A percentile compares a stretch with the other conserved stretches of the same genome.
Evolutionary conservation across 2,329 filamentous ascomycete species (phyloP).

Genomic region (Alternaria alternata): DNA sequence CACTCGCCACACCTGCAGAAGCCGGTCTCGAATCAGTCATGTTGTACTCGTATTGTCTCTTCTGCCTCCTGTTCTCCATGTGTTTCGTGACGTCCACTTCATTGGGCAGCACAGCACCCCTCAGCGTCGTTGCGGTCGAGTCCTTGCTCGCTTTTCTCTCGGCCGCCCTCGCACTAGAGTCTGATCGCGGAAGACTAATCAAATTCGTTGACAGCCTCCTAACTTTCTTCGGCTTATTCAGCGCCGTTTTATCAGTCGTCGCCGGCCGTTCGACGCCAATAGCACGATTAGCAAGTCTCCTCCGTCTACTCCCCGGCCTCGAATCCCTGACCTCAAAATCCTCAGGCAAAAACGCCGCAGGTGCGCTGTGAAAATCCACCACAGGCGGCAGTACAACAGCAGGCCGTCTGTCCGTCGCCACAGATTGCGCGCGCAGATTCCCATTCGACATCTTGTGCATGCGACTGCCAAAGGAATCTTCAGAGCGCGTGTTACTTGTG

Average conservation of each 20-base stretch:
- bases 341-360: conserved; percentile 57
- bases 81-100: background rate
- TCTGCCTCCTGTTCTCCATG: conserved; percentile 28
- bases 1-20: conserved; percentile 19
- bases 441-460: conserved; percentile 38
- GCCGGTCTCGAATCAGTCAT: conserved; percentile 11
- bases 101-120: conserved; percentile 1
- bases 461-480: conserved; percentile 45
- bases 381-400: conserved; percentile 33
- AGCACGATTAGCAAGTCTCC: conserved; percentile 39
- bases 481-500: conserved; percentile 48
- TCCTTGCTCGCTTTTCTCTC: conserved; percentile 28
- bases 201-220: conserved; percentile 44
- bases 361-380: conserved; percentile 59
- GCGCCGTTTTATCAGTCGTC: conserved; percentile 30
- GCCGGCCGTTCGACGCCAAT: conserved; percentile 27
- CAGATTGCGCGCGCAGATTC: conserved; percentile 33
- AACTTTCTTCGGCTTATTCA: conserved; percentile 36
- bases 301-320: conserved; percentile 34
- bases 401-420: conserved; percentile 36
- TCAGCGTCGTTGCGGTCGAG: conserved; percentile 30
- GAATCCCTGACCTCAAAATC: conserved; percentile 56
- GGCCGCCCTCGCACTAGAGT: conserved; percentile 27
- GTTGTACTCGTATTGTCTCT: conserved; percentile 23
- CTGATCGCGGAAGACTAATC: conserved; percentile 40